Evolutionary conservation across 2,329 filamentous ascomycete genomes (phyloP), one percentile per base, ranked within the genome.

Genomic region (Trichoderma atroviride): DNA sequence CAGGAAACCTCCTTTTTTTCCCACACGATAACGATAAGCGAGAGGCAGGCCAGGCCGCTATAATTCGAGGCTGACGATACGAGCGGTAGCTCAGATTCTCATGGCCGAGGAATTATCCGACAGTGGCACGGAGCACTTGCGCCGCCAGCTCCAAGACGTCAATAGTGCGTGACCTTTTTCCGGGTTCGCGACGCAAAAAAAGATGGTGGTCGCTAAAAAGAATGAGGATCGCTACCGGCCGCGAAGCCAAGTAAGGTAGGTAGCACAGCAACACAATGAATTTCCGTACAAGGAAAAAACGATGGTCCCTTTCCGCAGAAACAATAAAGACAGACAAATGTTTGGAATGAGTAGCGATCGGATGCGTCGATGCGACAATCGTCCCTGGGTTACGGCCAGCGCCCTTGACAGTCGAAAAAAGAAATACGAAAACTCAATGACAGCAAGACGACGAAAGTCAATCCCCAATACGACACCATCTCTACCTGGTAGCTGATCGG

Each of bases 31-130:
- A 52, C 52, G 53, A 67, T 59, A 67, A 59, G 63, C 63, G 55
- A 67, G 55, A 59, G 63, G 35, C 19, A 67, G 4, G 40, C 52
- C 58, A 55, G 55, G 55, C 47, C 55, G 37, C 63, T 67, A 67
- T 55, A 59, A 52, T 31, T 31, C 29, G 24, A 52, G 40, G 52
- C 63, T 24, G 52, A 35, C 55, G n/a, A 67, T 50, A 35, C 62
- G 9, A 29, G 63, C 11, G 4, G 31, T 31, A 33, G 52, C 37
- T 22, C 43, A n/a, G 29, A n/a, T 37, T 59, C 63, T 37, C 55
- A 67, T 67, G 14, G 14, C 63, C 63, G 55, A 59, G 63, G 14
- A 67, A 58, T 59, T 67, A 31, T 35, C 53, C 55, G 63, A n/a
- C 22, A 11, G 40, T 16, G 37, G 6, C 31, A 52, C 22, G n/a